Conservation (phyloP, 768 basidiomycete species). For the Xerocomus brunneocitrinus region DNA sequence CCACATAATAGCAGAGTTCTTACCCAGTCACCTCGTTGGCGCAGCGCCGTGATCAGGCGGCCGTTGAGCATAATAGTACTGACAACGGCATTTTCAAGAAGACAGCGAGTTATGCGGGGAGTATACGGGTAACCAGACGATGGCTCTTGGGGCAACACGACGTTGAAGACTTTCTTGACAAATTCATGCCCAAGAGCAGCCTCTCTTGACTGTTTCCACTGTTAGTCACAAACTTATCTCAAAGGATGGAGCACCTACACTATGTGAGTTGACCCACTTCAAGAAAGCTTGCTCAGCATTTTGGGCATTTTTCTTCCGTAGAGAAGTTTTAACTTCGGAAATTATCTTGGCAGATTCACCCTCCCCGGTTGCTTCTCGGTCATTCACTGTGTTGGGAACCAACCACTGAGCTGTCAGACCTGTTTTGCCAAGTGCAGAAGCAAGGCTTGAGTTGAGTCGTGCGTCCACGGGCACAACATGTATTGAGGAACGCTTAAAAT, state of each 20-base stretch:
- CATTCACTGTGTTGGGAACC: constrained; percentile 1
- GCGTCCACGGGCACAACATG: constrained; percentile 55
- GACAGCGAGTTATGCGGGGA: constrained; percentile 49
- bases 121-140: constrained; percentile 42
- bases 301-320: constrained; percentile 43
- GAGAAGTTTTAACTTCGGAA: constrained; percentile 33
- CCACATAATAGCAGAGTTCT: constrained; percentile 7
- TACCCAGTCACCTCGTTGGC: constrained; percentile 66
- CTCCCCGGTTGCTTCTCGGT: constrained; percentile 10
- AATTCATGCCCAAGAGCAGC: constrained; percentile 42
- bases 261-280: constrained; percentile 49
- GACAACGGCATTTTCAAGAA: constrained; percentile 55
- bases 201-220: constrained; percentile 12
- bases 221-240: not conserved
- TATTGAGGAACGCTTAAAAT: constrained; percentile 44
- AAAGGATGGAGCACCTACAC: constrained; percentile 1
- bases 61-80: constrained; percentile 59
- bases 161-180: constrained; percentile 54
- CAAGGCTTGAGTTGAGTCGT: constrained; percentile 55
- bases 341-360: constrained; percentile 32
- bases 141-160: constrained; percentile 42
- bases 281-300: constrained; percentile 58
- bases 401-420: constrained; percentile 46
- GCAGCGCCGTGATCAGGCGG: constrained; percentile 52
- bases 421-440: constrained; percentile 55